phyloP scores from a whole-genome alignment of 2,329 filamentous ascomycete genomes.

The Hypomyces rosellus region DNA sequence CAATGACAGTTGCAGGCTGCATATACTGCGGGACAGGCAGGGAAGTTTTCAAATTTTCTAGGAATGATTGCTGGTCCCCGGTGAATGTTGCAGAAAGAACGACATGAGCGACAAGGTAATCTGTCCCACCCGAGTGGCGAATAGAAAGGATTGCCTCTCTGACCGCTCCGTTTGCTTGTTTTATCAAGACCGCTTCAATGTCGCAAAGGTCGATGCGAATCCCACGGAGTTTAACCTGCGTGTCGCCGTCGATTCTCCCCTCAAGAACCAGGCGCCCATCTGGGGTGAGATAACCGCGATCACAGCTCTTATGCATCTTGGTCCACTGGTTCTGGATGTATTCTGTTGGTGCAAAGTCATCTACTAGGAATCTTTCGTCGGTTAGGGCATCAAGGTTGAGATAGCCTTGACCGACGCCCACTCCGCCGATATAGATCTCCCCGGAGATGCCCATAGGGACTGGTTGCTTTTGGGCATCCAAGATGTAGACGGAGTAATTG shows the following conservation, averaged over 20 bases:
- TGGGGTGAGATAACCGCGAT: slow-evolving; percentile 13
- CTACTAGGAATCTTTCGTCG: slow-evolving; percentile 1
- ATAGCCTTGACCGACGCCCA: slow-evolving; percentile 35
- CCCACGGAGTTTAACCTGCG: slow-evolving; percentile 38
- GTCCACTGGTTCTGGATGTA: slow-evolving; percentile 14
- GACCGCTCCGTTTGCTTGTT: slow-evolving; percentile 4
- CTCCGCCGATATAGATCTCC: slow-evolving; percentile 22
- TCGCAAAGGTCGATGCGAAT: slow-evolving; percentile 40
- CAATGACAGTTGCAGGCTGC: slow-evolving; percentile 23
- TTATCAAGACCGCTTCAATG: slow-evolving; percentile 19
- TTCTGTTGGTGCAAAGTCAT: slow-evolving; percentile 3
- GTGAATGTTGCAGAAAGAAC: too few species aligned
- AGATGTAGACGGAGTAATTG: slow-evolving; percentile 32
- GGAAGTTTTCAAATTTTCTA: slow-evolving; percentile 10
- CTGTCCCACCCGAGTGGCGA: too few species aligned
- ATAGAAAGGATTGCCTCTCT: too few species aligned
- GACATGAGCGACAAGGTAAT: too few species aligned
- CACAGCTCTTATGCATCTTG: slow-evolving; percentile 30
- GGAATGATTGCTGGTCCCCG: slow-evolving; percentile 1
- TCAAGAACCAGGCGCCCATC: slow-evolving; percentile 28
- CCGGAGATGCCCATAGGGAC: slow-evolving; percentile 13
- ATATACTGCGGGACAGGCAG: slow-evolving; percentile 30
- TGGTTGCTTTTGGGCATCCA: slow-evolving; percentile 24
- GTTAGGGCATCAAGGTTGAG: slow-evolving; percentile 20
- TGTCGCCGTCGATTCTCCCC: slow-evolving; percentile 32